Evolutionary conservation across 1,284 basidiomycete genomes (phyloP).

Genomic region (Marasmius fiardii): DNA sequence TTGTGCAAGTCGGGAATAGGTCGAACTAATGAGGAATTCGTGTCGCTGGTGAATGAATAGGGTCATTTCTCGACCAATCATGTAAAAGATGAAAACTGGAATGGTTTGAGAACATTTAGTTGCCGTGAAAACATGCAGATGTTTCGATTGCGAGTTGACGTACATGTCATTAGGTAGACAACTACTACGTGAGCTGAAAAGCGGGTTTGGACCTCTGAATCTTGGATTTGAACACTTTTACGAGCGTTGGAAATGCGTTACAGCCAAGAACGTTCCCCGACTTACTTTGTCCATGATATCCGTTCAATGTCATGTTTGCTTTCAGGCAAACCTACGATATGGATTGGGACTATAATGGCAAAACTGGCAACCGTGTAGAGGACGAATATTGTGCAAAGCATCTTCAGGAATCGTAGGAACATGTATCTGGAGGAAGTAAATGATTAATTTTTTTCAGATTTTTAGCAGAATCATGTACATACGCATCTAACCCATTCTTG

Average conservation of each 20-base stretch:
- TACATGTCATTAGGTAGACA: conserved; percentile 44
- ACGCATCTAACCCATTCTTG: conserved; percentile 72
- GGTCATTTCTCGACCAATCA: conserved; percentile 63
- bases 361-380: conserved; percentile 63
- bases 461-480: conserved; percentile 20
- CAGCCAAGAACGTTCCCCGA: too few species aligned
- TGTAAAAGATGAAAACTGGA: conserved; percentile 66
- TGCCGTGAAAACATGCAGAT: neutral
- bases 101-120: neutral
- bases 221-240: conserved; percentile 8
- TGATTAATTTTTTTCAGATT: neutral
- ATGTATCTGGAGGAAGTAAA: conserved; percentile 37
- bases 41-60: conserved; percentile 69
- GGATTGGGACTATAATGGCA: conserved; percentile 57
- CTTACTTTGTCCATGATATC: conserved; percentile 48
- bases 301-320: conserved; percentile 31
- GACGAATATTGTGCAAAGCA: conserved; percentile 63
- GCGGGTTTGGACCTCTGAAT: conserved; percentile 36
- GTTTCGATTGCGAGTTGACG: conserved; percentile 14
- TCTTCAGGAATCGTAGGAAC: conserved; percentile 63
- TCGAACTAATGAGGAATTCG: conserved; percentile 60
- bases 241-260: too few species aligned
- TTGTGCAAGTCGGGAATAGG: conserved; percentile 64
- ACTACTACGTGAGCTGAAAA: conserved; percentile 46
- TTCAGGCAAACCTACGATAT: conserved; percentile 43